Evolutionary conservation across 108 stramenopile species (phyloP).

Genomic region (Skeletonema potamos): DNA sequence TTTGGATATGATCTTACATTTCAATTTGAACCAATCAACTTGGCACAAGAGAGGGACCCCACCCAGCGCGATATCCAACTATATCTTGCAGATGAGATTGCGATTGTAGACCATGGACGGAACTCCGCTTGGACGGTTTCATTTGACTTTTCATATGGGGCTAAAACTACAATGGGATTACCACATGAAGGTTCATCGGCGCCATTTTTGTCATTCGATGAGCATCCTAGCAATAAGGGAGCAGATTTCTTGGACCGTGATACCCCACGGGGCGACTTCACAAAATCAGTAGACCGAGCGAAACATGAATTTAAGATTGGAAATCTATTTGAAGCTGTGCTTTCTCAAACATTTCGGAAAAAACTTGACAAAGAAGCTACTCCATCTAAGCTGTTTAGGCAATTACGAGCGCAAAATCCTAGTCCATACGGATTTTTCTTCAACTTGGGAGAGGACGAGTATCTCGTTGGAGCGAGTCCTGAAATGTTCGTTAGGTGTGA

Average conservation of each 20-base stretch:
- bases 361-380: constrained; percentile 61
- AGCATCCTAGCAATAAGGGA: constrained; percentile 40
- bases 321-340: constrained; percentile 95
- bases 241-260: constrained; percentile 75
- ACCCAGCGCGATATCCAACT: constrained; percentile 91
- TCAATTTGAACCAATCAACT: constrained; percentile 94
- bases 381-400: constrained; percentile 87
- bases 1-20: constrained; percentile 98
- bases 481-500: constrained; percentile 99
- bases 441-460: constrained; percentile 94
- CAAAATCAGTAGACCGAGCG: constrained; percentile 83
- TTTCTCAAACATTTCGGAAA: constrained; percentile 93
- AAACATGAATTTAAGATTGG: constrained; percentile 94
- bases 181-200: constrained; percentile 54
- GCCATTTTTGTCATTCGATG: constrained; percentile 60
- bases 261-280: constrained; percentile 84
- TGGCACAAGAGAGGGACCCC: constrained; percentile 80
- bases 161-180: constrained; percentile 81
- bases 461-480: constrained; percentile 95
- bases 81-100: constrained; percentile 91
- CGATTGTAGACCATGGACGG: constrained; percentile 93
- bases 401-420: constrained; percentile 88
- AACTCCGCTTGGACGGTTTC: constrained; percentile 90
- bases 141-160: constrained; percentile 88
- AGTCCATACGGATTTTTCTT: constrained; percentile 98